Base-by-base conservation (phyloP, 371 early-diverging fungal species). In the Lichtheimia corymbifera region DNA sequence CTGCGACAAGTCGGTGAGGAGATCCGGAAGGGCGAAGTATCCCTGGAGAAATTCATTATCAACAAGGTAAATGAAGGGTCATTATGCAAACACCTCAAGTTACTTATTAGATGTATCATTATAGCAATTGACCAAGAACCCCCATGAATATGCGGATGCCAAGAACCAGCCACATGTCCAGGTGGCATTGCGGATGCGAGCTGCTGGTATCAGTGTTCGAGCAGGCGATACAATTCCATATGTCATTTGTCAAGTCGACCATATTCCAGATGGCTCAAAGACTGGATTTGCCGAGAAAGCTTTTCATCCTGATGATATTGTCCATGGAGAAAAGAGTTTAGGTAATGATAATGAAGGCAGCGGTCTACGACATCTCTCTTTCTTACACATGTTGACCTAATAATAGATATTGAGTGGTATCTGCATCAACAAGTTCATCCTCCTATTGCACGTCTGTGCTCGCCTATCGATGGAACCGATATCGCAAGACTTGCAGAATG, bases 211-310 rank as follows among this genome's bases (percentile, higher is more conserved):
- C 27, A 77, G 78, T 13, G 89, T 91, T 25, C 82, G 90, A 25
- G 79, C 87, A 5, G 99, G 97, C 27, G 99, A 99, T 61, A 96
- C 98, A 1, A 85, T 99, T 12, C 95, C 97, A 0, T 99, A 96
- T 70, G 91, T 99, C 2, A 97, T 99, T 43, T 97, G 99, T 61
- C 71, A 84, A 53, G 83, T 82, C 2, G 84, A 83, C 17, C 74
- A 79, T 43, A 63, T 72, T 5, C 63, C 71, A 0, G 62, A 58
- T 25, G 70, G 76, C 0, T 56, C 74, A n/a, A 80, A 72, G 55
- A 70, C 67, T 15, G 83, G 85, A 11, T 84, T 86, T 65, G 91
- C 93, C 0, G 86, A 88, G 41, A 82, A 93, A 25, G 98, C 97
- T 0, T 92, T 85, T 59, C 95, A 97, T 61, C 95, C 96, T 0